These are phyloP conservation scores for Hypomontagnella submonticulosa DNA, from an alignment of 495 filamentous ascomycete genomes.

Conservation along the genomic window DNA sequence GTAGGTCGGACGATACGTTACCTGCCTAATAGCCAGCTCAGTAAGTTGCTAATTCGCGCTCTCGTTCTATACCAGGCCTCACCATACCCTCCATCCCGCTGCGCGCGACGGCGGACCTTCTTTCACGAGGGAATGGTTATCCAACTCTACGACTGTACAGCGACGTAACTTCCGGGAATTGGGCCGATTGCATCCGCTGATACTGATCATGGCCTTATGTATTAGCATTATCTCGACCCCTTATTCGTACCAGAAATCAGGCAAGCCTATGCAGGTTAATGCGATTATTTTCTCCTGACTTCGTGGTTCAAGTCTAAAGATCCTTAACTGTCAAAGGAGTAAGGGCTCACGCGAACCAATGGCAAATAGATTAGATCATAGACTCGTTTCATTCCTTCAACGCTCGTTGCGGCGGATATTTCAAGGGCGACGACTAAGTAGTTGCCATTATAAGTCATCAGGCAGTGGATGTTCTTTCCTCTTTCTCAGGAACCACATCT, in stretches of 20 bases:
- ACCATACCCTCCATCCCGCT: conserved; percentile 36
- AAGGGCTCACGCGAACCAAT: conserved; percentile 23
- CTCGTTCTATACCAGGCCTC: conserved; percentile 17
- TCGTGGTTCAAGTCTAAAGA: conserved; percentile 18
- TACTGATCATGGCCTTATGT: conserved; percentile 8
- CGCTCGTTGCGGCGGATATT: neutral
- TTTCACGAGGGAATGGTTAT: conserved; percentile 26
- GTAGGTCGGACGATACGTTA: conserved; percentile 22
- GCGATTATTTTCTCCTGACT: conserved; percentile 22
- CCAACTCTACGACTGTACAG: conserved; percentile 24
- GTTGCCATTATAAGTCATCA: conserved; percentile 26
- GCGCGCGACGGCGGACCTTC: conserved; percentile 21
- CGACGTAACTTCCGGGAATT: conserved; percentile 28
- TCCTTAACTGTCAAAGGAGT: conserved; percentile 1
- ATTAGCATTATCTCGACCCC: conserved; percentile 27
- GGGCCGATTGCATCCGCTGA: conserved; percentile 23
- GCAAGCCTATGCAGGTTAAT: conserved; percentile 19
- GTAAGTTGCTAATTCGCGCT: conserved; percentile 6
- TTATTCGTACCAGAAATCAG: conserved; percentile 14
- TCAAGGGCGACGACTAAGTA: neutral
- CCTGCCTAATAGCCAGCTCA: conserved; percentile 4
- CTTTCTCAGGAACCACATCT: conserved; percentile 10
- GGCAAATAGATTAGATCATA: conserved; percentile 10
- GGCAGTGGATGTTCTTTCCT: conserved; percentile 12
- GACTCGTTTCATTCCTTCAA: conserved; percentile 27